Percentiles rank a stretch among this genome's conserved stretches.
phyloP scores from a whole-genome alignment of 192 early-diverging fungal species.

The Coemansia sp. region DNA sequence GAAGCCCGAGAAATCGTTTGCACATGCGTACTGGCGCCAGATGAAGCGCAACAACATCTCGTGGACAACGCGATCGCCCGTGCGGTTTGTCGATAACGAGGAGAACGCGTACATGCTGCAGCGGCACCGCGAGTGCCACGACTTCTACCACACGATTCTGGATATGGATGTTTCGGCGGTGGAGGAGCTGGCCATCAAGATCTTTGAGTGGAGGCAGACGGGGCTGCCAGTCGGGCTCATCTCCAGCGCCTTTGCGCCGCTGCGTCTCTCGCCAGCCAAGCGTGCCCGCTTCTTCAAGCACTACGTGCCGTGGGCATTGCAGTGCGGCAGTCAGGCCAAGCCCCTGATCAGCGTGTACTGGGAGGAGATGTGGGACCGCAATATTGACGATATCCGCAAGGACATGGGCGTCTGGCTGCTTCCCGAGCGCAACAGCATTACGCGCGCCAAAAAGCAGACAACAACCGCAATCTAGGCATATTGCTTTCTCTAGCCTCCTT shows the following conservation, averaged over 20 bases:
- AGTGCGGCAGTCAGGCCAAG: constrained; percentile 71
- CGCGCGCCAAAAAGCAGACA: constrained; percentile 26
- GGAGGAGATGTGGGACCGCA: constrained; percentile 76
- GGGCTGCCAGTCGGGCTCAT: constrained; percentile 86
- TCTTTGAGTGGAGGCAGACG: constrained; percentile 91
- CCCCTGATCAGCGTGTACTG: constrained; percentile 87
- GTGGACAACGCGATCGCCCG: constrained; percentile 78
- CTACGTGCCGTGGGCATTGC: constrained; percentile 93
- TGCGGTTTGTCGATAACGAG: constrained; percentile 85
- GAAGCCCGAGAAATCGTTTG: constrained; percentile 78
- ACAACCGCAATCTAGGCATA: constrained; percentile 5
- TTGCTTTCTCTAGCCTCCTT: too few species aligned
- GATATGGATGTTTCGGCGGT: constrained; percentile 80
- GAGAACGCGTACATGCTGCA: constrained; percentile 93
- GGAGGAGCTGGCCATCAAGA: constrained; percentile 92
- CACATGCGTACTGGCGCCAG: constrained; percentile 79
- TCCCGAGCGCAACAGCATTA: constrained; percentile 43
- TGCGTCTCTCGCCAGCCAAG: constrained; percentile 65
- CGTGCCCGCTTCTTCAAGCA: constrained; percentile 61
- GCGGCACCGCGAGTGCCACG: constrained; percentile 91
- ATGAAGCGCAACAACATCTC: constrained; percentile 77
- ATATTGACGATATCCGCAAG: constrained; percentile 68
- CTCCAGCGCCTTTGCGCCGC: constrained; percentile 79
- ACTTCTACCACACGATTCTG: constrained; percentile 90
- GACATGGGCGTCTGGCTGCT: constrained; percentile 72